Percentiles rank a stretch among this genome's conserved stretches.
phyloP scores from a whole-genome alignment of 2,329 filamentous ascomycete species.

The Monilinia polystroma region DNA sequence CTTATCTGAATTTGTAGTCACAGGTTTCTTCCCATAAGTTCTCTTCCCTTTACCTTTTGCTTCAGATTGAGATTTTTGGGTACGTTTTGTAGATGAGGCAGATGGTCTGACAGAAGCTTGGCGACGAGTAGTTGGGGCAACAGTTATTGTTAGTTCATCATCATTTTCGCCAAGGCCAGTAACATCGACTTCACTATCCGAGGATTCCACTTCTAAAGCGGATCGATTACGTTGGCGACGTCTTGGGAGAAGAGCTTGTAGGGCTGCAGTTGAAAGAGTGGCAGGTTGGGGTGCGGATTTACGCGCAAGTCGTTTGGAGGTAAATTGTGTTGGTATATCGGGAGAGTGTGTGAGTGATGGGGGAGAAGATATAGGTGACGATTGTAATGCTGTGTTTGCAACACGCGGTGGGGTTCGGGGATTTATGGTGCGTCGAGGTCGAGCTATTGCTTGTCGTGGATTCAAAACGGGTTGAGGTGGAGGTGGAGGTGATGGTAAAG shows the following conservation, averaged over 20 bases:
- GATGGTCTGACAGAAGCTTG: slow-evolving; percentile 26
- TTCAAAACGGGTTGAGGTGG: slow-evolving; percentile 27
- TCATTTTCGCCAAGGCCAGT: slow-evolving; percentile 52
- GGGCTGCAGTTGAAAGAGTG: slow-evolving; percentile 40
- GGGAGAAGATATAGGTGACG: slow-evolving; percentile 53
- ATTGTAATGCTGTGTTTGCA: slow-evolving; percentile 27
- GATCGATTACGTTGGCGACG: slow-evolving; percentile 38
- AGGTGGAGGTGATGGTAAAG: slow-evolving; percentile 29
- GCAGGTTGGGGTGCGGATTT: slow-evolving; percentile 32
- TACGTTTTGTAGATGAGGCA: not conserved
- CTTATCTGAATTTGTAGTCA: slow-evolving; percentile 53
- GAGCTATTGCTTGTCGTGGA: slow-evolving; percentile 24
- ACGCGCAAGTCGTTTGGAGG: slow-evolving; percentile 19
- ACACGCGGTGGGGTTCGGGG: slow-evolving; percentile 34
- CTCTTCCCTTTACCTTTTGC: slow-evolving; percentile 35
- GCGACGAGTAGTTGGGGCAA: slow-evolving; percentile 41
- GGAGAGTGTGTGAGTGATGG: slow-evolving; percentile 67
- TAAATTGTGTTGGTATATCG: slow-evolving; percentile 42
- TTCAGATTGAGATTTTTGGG: slow-evolving; percentile 26
- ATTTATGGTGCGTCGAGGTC: slow-evolving; percentile 32
- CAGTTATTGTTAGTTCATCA: slow-evolving; percentile 53
- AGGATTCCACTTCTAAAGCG: slow-evolving; percentile 46
- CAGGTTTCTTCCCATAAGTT: slow-evolving; percentile 46
- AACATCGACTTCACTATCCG: slow-evolving; percentile 48
- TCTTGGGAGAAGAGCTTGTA: slow-evolving; percentile 43